These are phyloP conservation scores for Phanerochaete carnosa DNA, from an alignment of 768 basidiomycete species.

Conservation along the genomic window DNA sequence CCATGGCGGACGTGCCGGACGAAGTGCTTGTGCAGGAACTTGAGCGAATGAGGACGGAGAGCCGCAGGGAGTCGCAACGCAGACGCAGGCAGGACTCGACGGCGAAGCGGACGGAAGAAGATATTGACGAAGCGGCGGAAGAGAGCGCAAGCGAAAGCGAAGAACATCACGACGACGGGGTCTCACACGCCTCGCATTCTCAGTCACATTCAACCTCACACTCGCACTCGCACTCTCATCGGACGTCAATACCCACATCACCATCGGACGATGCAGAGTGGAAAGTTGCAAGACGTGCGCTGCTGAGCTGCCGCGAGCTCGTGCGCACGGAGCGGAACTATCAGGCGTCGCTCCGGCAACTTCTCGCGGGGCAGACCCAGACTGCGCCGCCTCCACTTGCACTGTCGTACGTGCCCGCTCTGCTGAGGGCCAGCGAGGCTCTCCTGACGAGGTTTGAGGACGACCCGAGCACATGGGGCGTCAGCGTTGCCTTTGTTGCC, in stretches of 20 bases:
- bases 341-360: slow-evolving; percentile 33
- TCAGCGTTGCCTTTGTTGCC: slow-evolving; percentile 56
- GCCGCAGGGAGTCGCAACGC: slow-evolving; percentile 7
- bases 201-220: neutral
- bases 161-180: neutral
- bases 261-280: slow-evolving; percentile 27
- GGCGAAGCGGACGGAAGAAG: slow-evolving; percentile 12
- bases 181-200: neutral
- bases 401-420: slow-evolving; percentile 45
- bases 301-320: slow-evolving; percentile 47
- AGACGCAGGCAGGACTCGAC: neutral
- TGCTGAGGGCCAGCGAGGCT: slow-evolving; percentile 47
- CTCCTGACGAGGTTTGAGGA: slow-evolving; percentile 50
- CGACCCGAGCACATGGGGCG: slow-evolving; percentile 65
- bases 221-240: neutral
- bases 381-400: slow-evolving; percentile 50
- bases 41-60: slow-evolving; percentile 25
- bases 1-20: slow-evolving; percentile 31
- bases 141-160: slow-evolving; percentile 7
- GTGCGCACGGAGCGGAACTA: slow-evolving; percentile 46
- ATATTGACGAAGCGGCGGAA: slow-evolving; percentile 1
- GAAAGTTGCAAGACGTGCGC: slow-evolving; percentile 35
- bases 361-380: slow-evolving; percentile 35
- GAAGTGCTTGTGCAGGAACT: slow-evolving; percentile 29
- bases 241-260: neutral